Percentiles rank a stretch among this genome's conserved stretches.
These are phyloP conservation scores for Flaveria bidentis DNA, from an alignment of 129 eudicot genomes.

Conservation along the genomic window DNA sequence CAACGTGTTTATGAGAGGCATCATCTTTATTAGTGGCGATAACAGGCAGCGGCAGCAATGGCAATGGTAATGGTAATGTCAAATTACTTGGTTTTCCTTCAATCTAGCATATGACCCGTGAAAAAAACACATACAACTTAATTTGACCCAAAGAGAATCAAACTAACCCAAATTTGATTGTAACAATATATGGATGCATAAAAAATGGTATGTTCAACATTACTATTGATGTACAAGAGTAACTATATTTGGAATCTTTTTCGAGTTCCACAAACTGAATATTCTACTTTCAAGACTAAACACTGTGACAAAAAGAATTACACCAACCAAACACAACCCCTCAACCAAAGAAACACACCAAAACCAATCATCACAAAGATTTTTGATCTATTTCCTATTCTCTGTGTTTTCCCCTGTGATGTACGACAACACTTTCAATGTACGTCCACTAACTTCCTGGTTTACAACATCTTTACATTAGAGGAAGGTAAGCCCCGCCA, in stretches of 20 bases:
- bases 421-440: constrained; percentile 4
- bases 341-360: constrained; percentile 18
- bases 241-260: not conserved
- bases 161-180: not conserved
- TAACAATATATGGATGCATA: not conserved
- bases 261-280: constrained; percentile 8
- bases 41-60: too few species aligned
- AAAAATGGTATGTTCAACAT: constrained; percentile 15
- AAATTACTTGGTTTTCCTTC: too few species aligned
- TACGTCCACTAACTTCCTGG: constrained; percentile 4
- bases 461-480: constrained; percentile 50
- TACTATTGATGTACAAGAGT: constrained; percentile 30
- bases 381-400: constrained; percentile 23
- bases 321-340: constrained; percentile 22
- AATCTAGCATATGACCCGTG: too few species aligned
- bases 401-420: constrained; percentile 17
- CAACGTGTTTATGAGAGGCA: too few species aligned
- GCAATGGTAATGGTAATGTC: too few species aligned
- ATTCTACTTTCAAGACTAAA: constrained; percentile 25
- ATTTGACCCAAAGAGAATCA: not conserved
- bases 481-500: constrained; percentile 96
- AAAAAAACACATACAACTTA: too few species aligned
- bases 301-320: constrained; percentile 30
- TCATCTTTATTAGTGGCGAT: too few species aligned
- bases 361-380: constrained; percentile 27